Evolutionary conservation across 768 basidiomycete species (phyloP).

Genomic region (Arthromyces matolae): DNA sequence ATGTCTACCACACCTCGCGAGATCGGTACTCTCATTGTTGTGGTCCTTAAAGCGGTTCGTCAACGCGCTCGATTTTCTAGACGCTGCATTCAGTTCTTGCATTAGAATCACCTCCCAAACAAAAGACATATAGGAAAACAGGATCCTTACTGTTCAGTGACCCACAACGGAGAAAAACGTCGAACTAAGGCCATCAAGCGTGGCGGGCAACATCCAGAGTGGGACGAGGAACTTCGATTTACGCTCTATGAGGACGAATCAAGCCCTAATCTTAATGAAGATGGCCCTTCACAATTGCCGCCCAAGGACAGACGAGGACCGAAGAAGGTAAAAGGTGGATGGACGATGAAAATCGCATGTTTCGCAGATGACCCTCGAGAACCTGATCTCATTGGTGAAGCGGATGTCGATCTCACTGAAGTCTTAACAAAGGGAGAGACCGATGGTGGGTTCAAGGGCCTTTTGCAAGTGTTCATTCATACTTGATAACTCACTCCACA

Average conservation of each 20-base stretch:
- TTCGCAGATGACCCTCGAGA: slow-evolving; percentile 95
- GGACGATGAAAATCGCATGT: slow-evolving; percentile 75
- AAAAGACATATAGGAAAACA: slow-evolving; percentile 95
- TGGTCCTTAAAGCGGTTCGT: slow-evolving; percentile 91
- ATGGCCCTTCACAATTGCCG: slow-evolving; percentile 60
- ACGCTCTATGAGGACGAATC: slow-evolving; percentile 75
- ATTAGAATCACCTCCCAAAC: slow-evolving; percentile 82
- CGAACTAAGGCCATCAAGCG: slow-evolving; percentile 93
- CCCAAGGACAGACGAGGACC: slow-evolving; percentile 50
- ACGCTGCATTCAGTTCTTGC: slow-evolving; percentile 14
- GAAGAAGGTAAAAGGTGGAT: slow-evolving; percentile 65
- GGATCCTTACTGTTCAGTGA: slow-evolving; percentile 88
- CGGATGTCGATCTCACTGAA: slow-evolving; percentile 81
- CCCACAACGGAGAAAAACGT: slow-evolving; percentile 76
- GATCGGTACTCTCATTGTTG: slow-evolving; percentile 91
- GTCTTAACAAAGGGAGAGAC: slow-evolving; percentile 94
- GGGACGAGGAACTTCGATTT: slow-evolving; percentile 98
- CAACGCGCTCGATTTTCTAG: slow-evolving; percentile 9
- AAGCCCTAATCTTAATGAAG: slow-evolving; percentile 38
- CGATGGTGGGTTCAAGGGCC: slow-evolving; percentile 65
- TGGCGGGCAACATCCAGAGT: slow-evolving; percentile 97
- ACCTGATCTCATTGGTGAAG: slow-evolving; percentile 93
- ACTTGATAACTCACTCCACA: slow-evolving; percentile 26
- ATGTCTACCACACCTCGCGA: slow-evolving; percentile 66
- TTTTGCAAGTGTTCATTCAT: slow-evolving; percentile 1